Base-by-base conservation (phyloP, 257 asterid species). In the Cruciata laevipes region DNA sequence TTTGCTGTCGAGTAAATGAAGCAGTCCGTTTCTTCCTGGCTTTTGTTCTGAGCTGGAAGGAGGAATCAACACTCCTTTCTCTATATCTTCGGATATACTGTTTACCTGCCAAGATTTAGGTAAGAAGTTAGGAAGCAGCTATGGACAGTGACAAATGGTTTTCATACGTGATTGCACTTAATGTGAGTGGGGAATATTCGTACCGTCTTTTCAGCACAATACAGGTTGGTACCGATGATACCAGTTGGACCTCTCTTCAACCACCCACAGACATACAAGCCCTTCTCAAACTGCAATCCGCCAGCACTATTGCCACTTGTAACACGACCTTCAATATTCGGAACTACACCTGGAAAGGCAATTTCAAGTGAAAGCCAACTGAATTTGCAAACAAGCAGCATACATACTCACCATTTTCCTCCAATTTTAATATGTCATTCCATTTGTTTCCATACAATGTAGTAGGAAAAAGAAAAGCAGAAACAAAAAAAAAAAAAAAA, bases 231-330 rank as follows among this genome's bases (percentile, higher is more conserved):
- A 61, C 78, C 97, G 32, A 90, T 83, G 65, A 86, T 93, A 80
- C 95, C 95, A 30, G 92, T 85, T 66, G 95, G 97, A 37, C 97
- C 96, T 82, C 97, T 88, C 77, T 93, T 90, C 85, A 93, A 80
- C 99, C 97, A 93, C 68, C 99, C 98, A 74, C 92, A 83, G 21
- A 87, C 98, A 33, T 89, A 92, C 69, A 89, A 69, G 44, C 96
- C 98, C 49, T 70, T 74, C 82, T 83, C 87, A 21, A 73, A 73
- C 69, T 79, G 82, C 69, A 69, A 32, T 49, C 35, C 32, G 73
- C 70, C 80, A 61, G 77, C 81, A 66, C 80, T 74, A 70, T 79
- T 66, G 65, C 71, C 74, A 67, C 77, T 71, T 25, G 84, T 62
- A 68, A 86, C 94, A 52, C 95, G 92, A 20, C 98, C 98, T 67